Percentiles rank a stretch among this genome's conserved stretches.
Conservation (phyloP, 192 early-diverging fungal species). For the Fimicolochytrium jonesii region DNA sequence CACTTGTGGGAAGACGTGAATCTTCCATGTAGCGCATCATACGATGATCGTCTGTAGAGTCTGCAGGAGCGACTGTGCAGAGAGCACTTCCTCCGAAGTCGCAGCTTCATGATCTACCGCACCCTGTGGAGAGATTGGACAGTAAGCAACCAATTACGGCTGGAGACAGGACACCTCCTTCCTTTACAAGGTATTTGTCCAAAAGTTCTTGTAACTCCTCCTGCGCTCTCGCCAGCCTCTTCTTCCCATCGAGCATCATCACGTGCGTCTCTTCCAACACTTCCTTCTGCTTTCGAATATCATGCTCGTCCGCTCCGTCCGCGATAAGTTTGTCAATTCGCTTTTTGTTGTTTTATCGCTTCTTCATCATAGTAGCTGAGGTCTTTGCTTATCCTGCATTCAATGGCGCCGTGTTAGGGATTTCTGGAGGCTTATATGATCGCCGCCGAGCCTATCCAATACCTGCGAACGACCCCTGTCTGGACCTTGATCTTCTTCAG, state of each 20-base stretch:
- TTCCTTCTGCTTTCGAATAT: slow-evolving; percentile 42
- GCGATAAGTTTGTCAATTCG: slow-evolving; percentile 39
- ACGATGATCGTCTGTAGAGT: too few species aligned
- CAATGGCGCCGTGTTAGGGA: too few species aligned
- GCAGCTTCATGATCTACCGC: slow-evolving; percentile 3
- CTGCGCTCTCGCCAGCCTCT: slow-evolving; percentile 28
- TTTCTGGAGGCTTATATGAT: not conserved
- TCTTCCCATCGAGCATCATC: slow-evolving; percentile 43
- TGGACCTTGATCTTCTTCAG: slow-evolving; percentile 40
- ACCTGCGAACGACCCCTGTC: slow-evolving; percentile 44
- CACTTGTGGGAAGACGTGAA: too few species aligned
- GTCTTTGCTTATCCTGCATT: slow-evolving; percentile 44
- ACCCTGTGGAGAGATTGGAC: not conserved
- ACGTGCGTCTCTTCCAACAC: slow-evolving; percentile 46
- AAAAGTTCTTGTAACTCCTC: slow-evolving; percentile 30
- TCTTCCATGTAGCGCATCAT: too few species aligned
- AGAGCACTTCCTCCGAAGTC: not conserved
- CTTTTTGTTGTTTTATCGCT: slow-evolving; percentile 32
- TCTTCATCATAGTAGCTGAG: slow-evolving; percentile 34
- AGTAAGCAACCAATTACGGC: too few species aligned
- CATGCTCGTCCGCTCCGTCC: slow-evolving; percentile 33
- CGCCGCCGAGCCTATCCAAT: not conserved
- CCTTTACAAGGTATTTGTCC: slow-evolving; percentile 7
- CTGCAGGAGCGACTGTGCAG: not conserved
- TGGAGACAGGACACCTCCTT: not conserved